These are phyloP conservation scores for Annulohypoxylon maeteangense DNA, from an alignment of 495 filamentous ascomycete genomes.

Conservation along the genomic window DNA sequence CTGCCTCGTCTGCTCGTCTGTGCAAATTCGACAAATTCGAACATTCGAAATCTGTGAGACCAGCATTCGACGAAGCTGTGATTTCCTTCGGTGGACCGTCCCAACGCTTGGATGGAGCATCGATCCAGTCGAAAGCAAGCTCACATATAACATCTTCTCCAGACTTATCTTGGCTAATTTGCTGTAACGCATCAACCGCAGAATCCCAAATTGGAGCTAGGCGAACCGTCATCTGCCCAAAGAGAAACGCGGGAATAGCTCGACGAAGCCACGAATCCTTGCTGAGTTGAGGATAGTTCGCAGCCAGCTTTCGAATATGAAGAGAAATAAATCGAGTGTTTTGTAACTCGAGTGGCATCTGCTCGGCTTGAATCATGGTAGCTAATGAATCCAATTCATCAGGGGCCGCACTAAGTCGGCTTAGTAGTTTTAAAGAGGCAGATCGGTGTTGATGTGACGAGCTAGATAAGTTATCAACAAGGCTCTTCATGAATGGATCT, in stretches of 20 bases:
- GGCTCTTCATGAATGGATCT: slow-evolving; percentile 66
- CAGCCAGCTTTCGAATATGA: slow-evolving; percentile 81
- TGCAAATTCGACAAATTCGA: slow-evolving; percentile 73
- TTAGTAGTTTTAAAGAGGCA: slow-evolving; percentile 75
- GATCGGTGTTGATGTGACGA: slow-evolving; percentile 77
- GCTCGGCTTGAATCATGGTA: slow-evolving; percentile 75
- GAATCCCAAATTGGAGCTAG: slow-evolving; percentile 88
- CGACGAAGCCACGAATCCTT: slow-evolving; percentile 71
- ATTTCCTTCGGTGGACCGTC: slow-evolving; percentile 47
- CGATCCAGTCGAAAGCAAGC: slow-evolving; percentile 83
- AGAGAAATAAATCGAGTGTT: slow-evolving; percentile 80
- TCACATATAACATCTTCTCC: slow-evolving; percentile 79
- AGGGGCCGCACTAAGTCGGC: slow-evolving; percentile 53
- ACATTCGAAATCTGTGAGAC: slow-evolving; percentile 79
- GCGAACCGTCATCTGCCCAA: slow-evolving; percentile 87
- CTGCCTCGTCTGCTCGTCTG: slow-evolving; percentile 53
- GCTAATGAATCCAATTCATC: slow-evolving; percentile 57
- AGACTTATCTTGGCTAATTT: slow-evolving; percentile 72
- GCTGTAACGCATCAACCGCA: slow-evolving; percentile 75
- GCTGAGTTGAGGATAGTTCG: slow-evolving; percentile 64
- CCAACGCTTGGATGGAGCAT: slow-evolving; percentile 63
- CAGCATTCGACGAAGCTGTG: slow-evolving; percentile 24
- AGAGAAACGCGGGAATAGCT: slow-evolving; percentile 83
- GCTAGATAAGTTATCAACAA: slow-evolving; percentile 76
- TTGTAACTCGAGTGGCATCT: slow-evolving; percentile 78